Evolutionary conservation across 148 eudicot species (phyloP).

Genomic region (Chenopodium suecicum): DNA sequence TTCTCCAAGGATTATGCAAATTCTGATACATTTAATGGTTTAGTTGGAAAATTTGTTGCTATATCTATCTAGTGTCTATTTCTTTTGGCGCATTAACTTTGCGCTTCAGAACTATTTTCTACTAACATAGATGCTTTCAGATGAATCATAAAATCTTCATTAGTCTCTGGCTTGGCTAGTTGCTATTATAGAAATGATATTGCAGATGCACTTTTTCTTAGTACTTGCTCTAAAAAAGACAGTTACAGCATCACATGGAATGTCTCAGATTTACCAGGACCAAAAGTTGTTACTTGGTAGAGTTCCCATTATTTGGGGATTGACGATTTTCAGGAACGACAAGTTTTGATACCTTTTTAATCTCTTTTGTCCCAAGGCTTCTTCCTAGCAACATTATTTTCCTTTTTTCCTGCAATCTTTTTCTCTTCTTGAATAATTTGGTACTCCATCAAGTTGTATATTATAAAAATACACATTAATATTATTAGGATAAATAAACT

Average conservation of each 20-base stretch:
- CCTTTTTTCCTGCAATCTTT: background rate
- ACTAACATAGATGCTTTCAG: background rate
- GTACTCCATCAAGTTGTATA: too few relatives aligned
- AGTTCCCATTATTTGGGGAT: constrained; percentile 17
- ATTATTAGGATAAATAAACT: too few relatives aligned
- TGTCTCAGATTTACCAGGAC: constrained; percentile 2
- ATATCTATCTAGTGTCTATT: background rate
- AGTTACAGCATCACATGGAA: constrained; percentile 18
- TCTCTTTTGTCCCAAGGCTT: background rate
- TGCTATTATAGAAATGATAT: constrained; percentile 4
- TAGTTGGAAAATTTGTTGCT: background rate
- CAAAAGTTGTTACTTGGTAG: background rate
- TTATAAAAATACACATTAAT: too few relatives aligned
- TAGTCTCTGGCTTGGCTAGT: background rate
- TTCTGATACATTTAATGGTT: constrained; percentile 1
- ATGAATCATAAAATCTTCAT: background rate
- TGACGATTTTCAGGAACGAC: constrained; percentile 1
- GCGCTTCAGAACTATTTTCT: background rate
- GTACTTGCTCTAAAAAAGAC: background rate
- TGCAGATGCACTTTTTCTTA: constrained; percentile 6
- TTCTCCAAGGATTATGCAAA: background rate
- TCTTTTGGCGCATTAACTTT: constrained; percentile 1
- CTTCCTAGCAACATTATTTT: background rate
- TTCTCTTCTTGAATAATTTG: background rate
- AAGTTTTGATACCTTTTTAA: background rate